Evolutionary conservation across 306 rosid genomes (phyloP), one percentile per base, ranked within the genome.

Genomic region (Trifolium pratense): DNA sequence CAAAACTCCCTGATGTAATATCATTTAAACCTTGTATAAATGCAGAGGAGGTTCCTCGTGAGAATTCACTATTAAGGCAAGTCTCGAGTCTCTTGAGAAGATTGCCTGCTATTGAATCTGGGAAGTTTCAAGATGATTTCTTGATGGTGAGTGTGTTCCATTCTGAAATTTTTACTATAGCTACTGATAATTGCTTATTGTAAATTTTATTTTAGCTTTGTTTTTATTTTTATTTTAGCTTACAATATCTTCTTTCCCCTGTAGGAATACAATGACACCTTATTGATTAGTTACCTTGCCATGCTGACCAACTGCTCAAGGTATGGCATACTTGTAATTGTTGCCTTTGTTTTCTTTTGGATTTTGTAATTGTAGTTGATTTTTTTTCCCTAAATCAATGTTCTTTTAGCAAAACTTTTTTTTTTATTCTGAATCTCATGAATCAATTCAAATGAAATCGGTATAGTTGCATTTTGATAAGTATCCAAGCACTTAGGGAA

Each of bases 301-400:
- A 88, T 90, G 96, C 86, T 87, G 87, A 94, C 99, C 80, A 91
- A 90, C 84, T 91, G 99, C 82, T 94, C 97, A 79, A 94, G 98
- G 98, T 94, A 84, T 76, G 84, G 14, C 51, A 32, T 74, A 34
- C 65, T 62, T 16, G 60, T 71, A 57, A 25, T 57, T 72, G 15
- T 23, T 69, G 66, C 67, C 51, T 75, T 52, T 7, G 20, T 49
- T 68, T 11, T 46, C 26, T 71, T 72, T 12, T 23, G 46, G 45
- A 25, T 63, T 63, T 63, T 56, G 9, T 34, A 52, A 11, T 66
- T 52, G 37, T 11, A 11, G 15, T 52, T 66, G 62, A 8, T 39
- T 21, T 52, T 6, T 25, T 43, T n/a, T 9, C 7, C 7, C 12
- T 25, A 43, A 17, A 46, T 34, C 58, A 36, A 49, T 21, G 23